A percentile compares a stretch with the other conserved stretches of the same genome.
These are phyloP conservation scores for Polytrichum formosum DNA, from an alignment of 225 moss, liverwort and hornwort species.

Conservation along the genomic window DNA sequence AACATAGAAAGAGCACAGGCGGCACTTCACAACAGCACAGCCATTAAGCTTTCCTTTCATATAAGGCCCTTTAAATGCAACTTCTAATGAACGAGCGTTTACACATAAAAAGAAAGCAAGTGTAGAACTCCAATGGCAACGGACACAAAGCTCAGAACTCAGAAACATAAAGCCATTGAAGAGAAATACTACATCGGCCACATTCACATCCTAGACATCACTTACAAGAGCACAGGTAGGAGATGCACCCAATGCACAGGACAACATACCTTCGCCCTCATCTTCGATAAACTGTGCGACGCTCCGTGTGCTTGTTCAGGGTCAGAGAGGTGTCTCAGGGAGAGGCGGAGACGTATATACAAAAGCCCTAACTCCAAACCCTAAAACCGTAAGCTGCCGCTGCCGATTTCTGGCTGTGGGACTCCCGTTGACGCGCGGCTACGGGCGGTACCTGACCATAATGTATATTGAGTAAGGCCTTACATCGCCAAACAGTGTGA, in stretches of 20 bases:
- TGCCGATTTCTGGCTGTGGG: too few relatives aligned
- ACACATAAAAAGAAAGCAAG: neutral
- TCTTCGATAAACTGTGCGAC: neutral
- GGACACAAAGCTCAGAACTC: neutral
- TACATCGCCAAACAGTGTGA: too few relatives aligned
- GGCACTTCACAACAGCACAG: too few relatives aligned
- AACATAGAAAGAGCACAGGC: too few relatives aligned
- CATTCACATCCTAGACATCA: neutral
- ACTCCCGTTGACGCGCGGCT: too few relatives aligned
- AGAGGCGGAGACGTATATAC: neutral
- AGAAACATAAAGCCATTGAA: neutral
- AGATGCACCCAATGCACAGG: neutral
- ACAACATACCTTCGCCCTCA: slow-evolving; percentile 5
- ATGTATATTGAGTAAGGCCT: too few relatives aligned
- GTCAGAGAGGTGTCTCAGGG: neutral
- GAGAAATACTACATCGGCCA: too few relatives aligned
- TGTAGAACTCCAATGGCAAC: neutral
- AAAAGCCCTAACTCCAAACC: neutral
- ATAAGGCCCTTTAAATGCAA: too few relatives aligned
- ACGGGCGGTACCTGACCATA: too few relatives aligned
- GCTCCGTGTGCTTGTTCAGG: neutral
- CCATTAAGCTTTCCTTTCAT: too few relatives aligned
- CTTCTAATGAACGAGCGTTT: neutral
- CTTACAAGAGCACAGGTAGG: neutral
- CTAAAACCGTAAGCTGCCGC: too few relatives aligned